Evolutionary conservation across 148 eudicot species (phyloP).

Genomic region (Camellia japonica): DNA sequence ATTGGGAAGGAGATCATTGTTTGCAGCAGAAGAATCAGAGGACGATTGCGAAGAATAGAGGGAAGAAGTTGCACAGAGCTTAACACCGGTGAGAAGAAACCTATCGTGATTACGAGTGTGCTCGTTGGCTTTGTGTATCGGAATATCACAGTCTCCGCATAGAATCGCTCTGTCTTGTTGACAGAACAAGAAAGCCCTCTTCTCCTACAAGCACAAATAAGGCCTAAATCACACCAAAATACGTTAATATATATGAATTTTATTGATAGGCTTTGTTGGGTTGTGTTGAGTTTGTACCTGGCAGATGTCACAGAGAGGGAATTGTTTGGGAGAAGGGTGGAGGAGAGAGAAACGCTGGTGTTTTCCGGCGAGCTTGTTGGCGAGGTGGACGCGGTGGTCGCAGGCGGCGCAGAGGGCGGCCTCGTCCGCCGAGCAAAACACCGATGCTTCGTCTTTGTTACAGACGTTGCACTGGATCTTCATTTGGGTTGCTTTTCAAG

Average conservation of each 20-base stretch:
- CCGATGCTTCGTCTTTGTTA: conserved; percentile 42
- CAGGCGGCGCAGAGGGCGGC: conserved; percentile 62
- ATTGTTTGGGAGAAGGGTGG: conserved; percentile 34
- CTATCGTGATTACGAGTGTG: conserved; percentile 63
- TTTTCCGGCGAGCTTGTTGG: conserved; percentile 65
- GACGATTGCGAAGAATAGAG: conserved; percentile 18
- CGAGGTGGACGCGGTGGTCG: conserved; percentile 69
- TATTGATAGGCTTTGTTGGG: too few species aligned
- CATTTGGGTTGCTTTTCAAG: conserved; percentile 21
- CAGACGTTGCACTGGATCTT: conserved; percentile 80
- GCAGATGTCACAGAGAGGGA: conserved; percentile 63
- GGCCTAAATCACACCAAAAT: neutral
- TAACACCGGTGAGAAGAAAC: conserved; percentile 67
- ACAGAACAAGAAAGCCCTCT: conserved; percentile 72
- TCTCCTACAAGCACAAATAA: conserved; percentile 41
- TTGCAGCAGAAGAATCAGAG: neutral
- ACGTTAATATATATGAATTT: too few species aligned
- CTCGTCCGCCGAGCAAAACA: conserved; percentile 58
- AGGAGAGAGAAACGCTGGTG: conserved; percentile 64
- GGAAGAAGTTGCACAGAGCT: conserved; percentile 38
- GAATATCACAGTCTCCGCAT: conserved; percentile 67
- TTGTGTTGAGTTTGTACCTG: conserved; percentile 32
- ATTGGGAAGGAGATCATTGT: conserved; percentile 24
- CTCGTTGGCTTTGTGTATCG: conserved; percentile 70
- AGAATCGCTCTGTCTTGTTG: conserved; percentile 77